Percentiles rank a stretch among this genome's conserved stretches.
These are phyloP conservation scores for Xylaria sp. DNA, from an alignment of 2,329 filamentous ascomycete species.

Conservation along the genomic window DNA sequence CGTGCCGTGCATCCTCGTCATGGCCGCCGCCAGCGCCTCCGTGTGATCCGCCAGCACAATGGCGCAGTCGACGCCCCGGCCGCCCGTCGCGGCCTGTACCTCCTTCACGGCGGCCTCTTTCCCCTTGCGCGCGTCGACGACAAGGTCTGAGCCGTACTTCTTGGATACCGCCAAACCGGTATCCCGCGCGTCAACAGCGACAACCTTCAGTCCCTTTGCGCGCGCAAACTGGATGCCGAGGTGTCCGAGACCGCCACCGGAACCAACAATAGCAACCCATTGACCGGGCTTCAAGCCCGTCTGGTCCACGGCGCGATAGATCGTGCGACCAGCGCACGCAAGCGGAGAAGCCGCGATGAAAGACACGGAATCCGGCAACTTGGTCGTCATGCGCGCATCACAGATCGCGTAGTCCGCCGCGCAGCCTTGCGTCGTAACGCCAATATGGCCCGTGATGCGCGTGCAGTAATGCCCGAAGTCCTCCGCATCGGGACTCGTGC, in stretches of 20 bases:
- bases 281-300: conserved; percentile 33
- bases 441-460: conserved; percentile 40
- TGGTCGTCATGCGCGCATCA: conserved; percentile 42
- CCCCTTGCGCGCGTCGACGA: conserved; percentile 47
- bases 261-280: conserved; percentile 43
- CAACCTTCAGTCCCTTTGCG: conserved; percentile 44
- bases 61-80: conserved; percentile 46
- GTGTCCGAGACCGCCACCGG: conserved; percentile 50
- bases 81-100: conserved; percentile 44
- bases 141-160: conserved; percentile 44
- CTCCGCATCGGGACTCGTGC: conserved; percentile 40
- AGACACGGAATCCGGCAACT: conserved; percentile 43
- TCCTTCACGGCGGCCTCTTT: conserved; percentile 43
- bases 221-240: conserved; percentile 46
- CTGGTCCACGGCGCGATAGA: conserved; percentile 43
- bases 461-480: conserved; percentile 48
- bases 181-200: conserved; percentile 51
- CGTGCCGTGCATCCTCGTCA: conserved; percentile 55
- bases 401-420: conserved; percentile 53
- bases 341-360: conserved; percentile 51
- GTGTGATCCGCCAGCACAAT: conserved; percentile 46
- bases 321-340: conserved; percentile 50
- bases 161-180: conserved; percentile 41
- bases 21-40: conserved; percentile 44
- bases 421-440: conserved; percentile 47